These are phyloP conservation scores for Salix suchowensis DNA, from an alignment of 345 rosid genomes.

Conservation along the genomic window DNA sequence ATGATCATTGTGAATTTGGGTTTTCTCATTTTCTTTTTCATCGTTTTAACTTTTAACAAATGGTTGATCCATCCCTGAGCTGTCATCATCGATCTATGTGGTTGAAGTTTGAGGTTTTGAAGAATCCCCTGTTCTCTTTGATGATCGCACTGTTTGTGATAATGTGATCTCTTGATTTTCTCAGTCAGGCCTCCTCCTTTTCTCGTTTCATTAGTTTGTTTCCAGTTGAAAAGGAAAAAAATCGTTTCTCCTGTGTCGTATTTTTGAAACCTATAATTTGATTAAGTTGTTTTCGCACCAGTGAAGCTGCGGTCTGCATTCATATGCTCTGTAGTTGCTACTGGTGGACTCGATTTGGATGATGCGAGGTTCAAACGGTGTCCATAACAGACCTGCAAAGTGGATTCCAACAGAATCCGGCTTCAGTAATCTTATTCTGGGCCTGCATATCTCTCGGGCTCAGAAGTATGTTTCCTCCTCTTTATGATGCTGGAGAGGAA, in stretches of 20 bases:
- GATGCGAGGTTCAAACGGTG: not conserved
- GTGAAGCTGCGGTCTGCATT: too few relatives aligned
- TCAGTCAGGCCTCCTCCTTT: not conserved
- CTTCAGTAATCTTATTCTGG: too few relatives aligned
- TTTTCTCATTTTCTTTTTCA: not conserved
- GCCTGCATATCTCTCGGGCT: too few relatives aligned
- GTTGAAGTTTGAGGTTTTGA: not conserved
- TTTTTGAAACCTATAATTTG: too few relatives aligned
- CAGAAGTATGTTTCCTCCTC: not conserved
- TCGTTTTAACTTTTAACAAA: not conserved
- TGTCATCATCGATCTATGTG: not conserved
- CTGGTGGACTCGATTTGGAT: not conserved
- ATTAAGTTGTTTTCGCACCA: too few relatives aligned
- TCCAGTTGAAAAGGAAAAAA: not conserved
- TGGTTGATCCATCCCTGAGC: not conserved
- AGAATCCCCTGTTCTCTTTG: not conserved
- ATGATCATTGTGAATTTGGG: not conserved
- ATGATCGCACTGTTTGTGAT: not conserved
- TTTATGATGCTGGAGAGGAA: too few relatives aligned
- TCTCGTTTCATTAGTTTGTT: not conserved
- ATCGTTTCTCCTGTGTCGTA: not conserved
- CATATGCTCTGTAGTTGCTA: not conserved
- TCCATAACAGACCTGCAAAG: not conserved
- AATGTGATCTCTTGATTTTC: not conserved
- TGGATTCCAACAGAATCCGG: too few relatives aligned